Conservation (phyloP, 345 rosid species). For the Heritiera littoralis region DNA sequence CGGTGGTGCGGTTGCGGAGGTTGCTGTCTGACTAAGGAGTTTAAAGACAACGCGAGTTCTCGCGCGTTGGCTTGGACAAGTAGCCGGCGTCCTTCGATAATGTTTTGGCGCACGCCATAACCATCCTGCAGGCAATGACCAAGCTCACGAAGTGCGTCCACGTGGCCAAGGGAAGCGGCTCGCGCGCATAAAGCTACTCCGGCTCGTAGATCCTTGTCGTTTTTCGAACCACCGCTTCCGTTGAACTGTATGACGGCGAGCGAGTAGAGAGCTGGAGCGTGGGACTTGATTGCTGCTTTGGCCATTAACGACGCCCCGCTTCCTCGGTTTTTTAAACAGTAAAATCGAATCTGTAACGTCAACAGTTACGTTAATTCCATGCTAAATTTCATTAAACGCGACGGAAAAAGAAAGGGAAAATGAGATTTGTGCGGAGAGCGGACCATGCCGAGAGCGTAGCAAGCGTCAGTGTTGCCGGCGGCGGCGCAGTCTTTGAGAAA, state of each 20-base stretch:
- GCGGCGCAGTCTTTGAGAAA: slow-evolving; percentile 51
- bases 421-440: slow-evolving; percentile 24
- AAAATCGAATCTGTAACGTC: slow-evolving; percentile 64
- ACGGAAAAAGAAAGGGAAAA: background rate
- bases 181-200: slow-evolving; percentile 64
- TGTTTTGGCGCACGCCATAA: slow-evolving; percentile 54
- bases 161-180: slow-evolving; percentile 59
- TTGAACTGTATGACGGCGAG: slow-evolving; percentile 68
- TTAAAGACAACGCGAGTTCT: slow-evolving; percentile 47
- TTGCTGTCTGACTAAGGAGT: slow-evolving; percentile 20
- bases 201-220: slow-evolving; percentile 55
- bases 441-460: slow-evolving; percentile 69
- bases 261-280: slow-evolving; percentile 58
- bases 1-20: background rate
- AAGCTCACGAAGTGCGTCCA: slow-evolving; percentile 64
- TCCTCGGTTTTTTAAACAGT: slow-evolving; percentile 48
- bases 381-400: background rate
- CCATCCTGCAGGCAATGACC: slow-evolving; percentile 80
- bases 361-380: background rate
- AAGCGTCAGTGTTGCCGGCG: slow-evolving; percentile 63
- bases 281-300: slow-evolving; percentile 63
- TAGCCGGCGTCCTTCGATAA: slow-evolving; percentile 51
- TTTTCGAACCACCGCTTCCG: slow-evolving; percentile 66
- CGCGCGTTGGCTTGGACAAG: slow-evolving; percentile 62
- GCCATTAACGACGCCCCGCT: slow-evolving; percentile 68